These are phyloP conservation scores for Candida odintsovae DNA, from an alignment of 805 yeast genomes.

Conservation along the genomic window DNA sequence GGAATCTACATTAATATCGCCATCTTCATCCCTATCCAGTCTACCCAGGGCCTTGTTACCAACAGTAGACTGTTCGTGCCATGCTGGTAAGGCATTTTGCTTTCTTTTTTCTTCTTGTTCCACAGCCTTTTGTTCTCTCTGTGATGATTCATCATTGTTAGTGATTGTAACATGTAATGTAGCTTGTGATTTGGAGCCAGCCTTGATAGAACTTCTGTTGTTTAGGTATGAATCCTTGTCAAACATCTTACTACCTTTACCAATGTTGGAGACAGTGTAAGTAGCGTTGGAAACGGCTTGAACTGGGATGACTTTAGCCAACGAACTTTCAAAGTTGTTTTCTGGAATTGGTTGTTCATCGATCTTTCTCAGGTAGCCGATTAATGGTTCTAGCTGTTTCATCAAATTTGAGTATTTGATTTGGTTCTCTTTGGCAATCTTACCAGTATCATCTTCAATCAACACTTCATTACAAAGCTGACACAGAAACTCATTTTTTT, in stretches of 20 bases:
- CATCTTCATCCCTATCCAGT: constrained; percentile 50
- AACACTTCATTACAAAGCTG: constrained; percentile 74
- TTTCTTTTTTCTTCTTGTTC: constrained; percentile 68
- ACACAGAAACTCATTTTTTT: constrained; percentile 75
- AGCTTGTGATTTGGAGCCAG: constrained; percentile 67
- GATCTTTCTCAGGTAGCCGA: constrained; percentile 73
- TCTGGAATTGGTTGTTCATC: constrained; percentile 79
- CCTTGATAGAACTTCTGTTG: constrained; percentile 39
- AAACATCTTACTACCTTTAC: constrained; percentile 37
- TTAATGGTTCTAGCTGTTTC: constrained; percentile 86
- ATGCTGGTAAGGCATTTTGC: constrained; percentile 93
- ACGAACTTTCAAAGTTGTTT: constrained; percentile 81
- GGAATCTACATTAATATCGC: constrained; percentile 24
- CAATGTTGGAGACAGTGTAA: constrained; percentile 54
- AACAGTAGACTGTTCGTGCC: constrained; percentile 92
- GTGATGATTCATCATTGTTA: constrained; percentile 75
- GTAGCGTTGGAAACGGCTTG: constrained; percentile 63
- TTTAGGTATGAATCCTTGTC: constrained; percentile 31
- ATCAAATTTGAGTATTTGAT: constrained; percentile 76
- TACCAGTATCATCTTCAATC: constrained; percentile 83
- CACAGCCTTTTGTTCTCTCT: constrained; percentile 56
- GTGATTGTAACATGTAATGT: constrained; percentile 84
- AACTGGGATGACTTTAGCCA: constrained; percentile 81
- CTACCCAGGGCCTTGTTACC: constrained; percentile 60
- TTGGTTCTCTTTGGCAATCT: constrained; percentile 76